A percentile compares a stretch with the other conserved stretches of the same genome.
Evolutionary conservation across 2,329 filamentous ascomycete species (phyloP).

Genomic region (Curvularia eragrostidis): DNA sequence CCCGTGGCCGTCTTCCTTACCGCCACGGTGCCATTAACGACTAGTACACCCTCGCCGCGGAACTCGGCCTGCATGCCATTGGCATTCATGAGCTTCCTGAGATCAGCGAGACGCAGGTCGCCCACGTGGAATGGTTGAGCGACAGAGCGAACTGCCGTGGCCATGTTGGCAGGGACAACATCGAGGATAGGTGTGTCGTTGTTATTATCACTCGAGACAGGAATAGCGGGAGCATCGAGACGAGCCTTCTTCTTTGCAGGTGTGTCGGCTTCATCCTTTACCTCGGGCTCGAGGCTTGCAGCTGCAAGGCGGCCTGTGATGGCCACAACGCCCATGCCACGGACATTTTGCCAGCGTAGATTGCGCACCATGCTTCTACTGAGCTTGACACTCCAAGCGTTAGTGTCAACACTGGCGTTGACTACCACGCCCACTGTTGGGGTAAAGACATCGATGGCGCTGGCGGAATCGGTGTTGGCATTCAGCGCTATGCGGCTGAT

Average conservation of each 20-base stretch:
- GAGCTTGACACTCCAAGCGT: constrained; percentile 94
- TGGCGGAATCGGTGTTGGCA: constrained; percentile 53
- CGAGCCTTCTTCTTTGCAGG: constrained; percentile 63
- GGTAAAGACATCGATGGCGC: constrained; percentile 74
- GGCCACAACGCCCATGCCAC: constrained; percentile 89
- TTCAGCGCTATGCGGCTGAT: constrained; percentile 76
- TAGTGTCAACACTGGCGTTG: constrained; percentile 95
- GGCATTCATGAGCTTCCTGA: constrained; percentile 82
- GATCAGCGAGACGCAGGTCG: constrained; percentile 85
- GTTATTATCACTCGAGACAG: constrained; percentile 57
- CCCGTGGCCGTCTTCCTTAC: constrained; percentile 89
- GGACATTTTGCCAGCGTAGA: constrained; percentile 93
- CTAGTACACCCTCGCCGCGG: constrained; percentile 86
- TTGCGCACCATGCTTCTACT: constrained; percentile 83
- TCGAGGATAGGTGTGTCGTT: constrained; percentile 63
- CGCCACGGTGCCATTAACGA: constrained; percentile 87
- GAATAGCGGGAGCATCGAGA: constrained; percentile 45
- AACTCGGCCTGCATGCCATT: constrained; percentile 87
- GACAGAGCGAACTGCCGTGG: constrained; percentile 75
- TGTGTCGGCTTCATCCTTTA: constrained; percentile 47
- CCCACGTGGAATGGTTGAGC: constrained; percentile 93
- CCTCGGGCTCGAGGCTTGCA: constrained; percentile 49
- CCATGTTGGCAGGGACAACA: constrained; percentile 65
- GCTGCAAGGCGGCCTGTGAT: constrained; percentile 76
- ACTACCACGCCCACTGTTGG: constrained; percentile 75